These are phyloP conservation scores for Phytophthora fragariae DNA, from an alignment of 352 stramenopile species.

Conservation along the genomic window DNA sequence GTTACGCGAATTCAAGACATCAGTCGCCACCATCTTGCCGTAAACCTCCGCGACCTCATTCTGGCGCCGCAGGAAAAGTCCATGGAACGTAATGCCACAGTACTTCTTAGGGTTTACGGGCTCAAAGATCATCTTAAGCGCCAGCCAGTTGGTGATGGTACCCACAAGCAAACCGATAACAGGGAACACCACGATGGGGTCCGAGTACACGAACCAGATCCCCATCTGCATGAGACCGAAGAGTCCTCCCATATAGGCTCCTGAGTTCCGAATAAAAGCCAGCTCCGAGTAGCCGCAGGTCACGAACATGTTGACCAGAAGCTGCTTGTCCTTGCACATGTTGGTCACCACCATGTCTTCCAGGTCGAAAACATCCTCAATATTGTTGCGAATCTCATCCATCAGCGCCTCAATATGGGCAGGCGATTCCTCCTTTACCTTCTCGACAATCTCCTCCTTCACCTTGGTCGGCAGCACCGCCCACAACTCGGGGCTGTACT, in stretches of 20 bases:
- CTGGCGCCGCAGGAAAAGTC: constrained; percentile 95
- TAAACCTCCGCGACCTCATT: constrained; percentile 91
- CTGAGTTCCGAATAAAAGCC: constrained; percentile 92
- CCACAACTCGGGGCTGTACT: constrained; percentile 91
- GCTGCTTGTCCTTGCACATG: constrained; percentile 95
- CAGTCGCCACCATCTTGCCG: constrained; percentile 80
- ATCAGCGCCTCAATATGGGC: constrained; percentile 94
- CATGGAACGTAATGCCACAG: constrained; percentile 93
- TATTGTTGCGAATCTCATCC: constrained; percentile 95
- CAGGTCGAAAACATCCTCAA: constrained; percentile 96
- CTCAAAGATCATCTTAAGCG: constrained; percentile 94
- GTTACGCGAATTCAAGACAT: constrained; percentile 90
- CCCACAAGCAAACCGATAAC: constrained; percentile 96
- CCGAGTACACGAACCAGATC: constrained; percentile 88
- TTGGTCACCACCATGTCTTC: constrained; percentile 96
- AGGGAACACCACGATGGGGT: constrained; percentile 88
- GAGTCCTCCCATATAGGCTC: constrained; percentile 91
- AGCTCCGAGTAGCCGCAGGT: constrained; percentile 93
- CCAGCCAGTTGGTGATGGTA: constrained; percentile 97
- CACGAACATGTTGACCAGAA: constrained; percentile 96
- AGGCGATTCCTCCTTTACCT: constrained; percentile 93
- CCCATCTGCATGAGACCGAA: constrained; percentile 91
- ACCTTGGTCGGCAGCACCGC: constrained; percentile 76
- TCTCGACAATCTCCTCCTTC: constrained; percentile 94
- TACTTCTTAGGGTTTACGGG: constrained; percentile 89